phyloP scores from a whole-genome alignment of 164 flowering plant species.

The Akebia trifoliata region DNA sequence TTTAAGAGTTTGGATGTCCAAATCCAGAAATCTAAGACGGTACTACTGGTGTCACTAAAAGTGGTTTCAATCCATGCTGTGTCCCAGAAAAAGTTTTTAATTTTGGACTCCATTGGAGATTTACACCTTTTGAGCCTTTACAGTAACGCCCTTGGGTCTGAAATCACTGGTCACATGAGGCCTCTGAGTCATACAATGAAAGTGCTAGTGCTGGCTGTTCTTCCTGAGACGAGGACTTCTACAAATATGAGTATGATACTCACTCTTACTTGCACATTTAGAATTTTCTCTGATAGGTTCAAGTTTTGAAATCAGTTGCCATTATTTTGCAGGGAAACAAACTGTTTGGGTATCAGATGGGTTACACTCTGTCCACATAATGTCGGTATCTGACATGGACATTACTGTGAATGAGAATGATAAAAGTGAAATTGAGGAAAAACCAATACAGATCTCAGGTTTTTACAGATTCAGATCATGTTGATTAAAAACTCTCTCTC shows the following conservation, averaged over 20 bases:
- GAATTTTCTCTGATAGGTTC: neutral
- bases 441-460: constrained; percentile 61
- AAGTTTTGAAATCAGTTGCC: constrained; percentile 6
- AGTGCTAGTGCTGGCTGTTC: constrained; percentile 59
- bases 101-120: constrained; percentile 72
- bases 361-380: constrained; percentile 46
- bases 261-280: constrained; percentile 7
- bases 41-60: constrained; percentile 31
- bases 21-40: constrained; percentile 16
- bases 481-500: too few species aligned
- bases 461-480: neutral
- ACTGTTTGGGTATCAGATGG: constrained; percentile 83
- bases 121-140: constrained; percentile 46
- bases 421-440: constrained; percentile 31
- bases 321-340: constrained; percentile 47
- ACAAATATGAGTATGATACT: constrained; percentile 43
- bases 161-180: constrained; percentile 35
- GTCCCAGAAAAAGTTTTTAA: constrained; percentile 44
- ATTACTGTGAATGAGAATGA: constrained; percentile 29
- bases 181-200: constrained; percentile 49
- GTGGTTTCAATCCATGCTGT: constrained; percentile 62
- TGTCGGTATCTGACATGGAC: constrained; percentile 42
- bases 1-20: constrained; percentile 34
- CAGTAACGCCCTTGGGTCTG: constrained; percentile 30
- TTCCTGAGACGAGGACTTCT: constrained; percentile 54